These are phyloP conservation scores for Rhododendron williamsianum DNA, from an alignment of 148 eudicot species.

Conservation along the genomic window DNA sequence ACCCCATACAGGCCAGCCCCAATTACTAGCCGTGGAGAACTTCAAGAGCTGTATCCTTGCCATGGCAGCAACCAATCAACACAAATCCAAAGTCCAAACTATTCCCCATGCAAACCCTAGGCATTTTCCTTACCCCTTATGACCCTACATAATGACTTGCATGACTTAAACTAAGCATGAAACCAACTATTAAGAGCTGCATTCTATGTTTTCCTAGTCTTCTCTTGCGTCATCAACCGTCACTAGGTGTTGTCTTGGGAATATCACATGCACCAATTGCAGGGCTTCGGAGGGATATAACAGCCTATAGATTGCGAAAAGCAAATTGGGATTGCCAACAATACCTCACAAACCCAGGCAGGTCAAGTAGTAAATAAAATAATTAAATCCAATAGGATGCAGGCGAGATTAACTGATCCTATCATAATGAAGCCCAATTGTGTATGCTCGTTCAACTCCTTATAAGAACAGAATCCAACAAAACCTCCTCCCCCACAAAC, in stretches of 20 bases:
- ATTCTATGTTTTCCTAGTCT: not conserved
- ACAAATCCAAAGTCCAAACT: not conserved
- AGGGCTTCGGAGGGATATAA: not conserved
- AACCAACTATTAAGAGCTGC: not conserved
- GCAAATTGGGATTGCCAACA: not conserved
- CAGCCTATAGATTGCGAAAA: not conserved
- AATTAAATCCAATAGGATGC: not conserved
- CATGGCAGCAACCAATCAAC: not conserved
- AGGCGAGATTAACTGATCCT: not conserved
- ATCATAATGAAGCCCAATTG: not conserved
- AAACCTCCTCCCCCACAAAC: not conserved
- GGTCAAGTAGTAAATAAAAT: not conserved
- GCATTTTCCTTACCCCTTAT: not conserved
- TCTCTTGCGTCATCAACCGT: not conserved
- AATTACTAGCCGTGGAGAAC: not conserved
- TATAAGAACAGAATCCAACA: not conserved
- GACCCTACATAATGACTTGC: not conserved
- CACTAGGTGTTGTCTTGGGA: not conserved
- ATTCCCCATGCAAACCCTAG: not conserved
- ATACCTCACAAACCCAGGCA: not conserved
- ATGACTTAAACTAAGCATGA: not conserved
- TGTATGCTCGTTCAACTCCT: not conserved
- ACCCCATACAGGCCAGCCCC: not conserved
- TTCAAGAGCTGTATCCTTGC: not conserved
- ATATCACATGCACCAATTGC: not conserved